Evolutionary conservation across 768 basidiomycete species (phyloP), one percentile per base, ranked within the genome.

Genomic region (Termitomyces sp.): DNA sequence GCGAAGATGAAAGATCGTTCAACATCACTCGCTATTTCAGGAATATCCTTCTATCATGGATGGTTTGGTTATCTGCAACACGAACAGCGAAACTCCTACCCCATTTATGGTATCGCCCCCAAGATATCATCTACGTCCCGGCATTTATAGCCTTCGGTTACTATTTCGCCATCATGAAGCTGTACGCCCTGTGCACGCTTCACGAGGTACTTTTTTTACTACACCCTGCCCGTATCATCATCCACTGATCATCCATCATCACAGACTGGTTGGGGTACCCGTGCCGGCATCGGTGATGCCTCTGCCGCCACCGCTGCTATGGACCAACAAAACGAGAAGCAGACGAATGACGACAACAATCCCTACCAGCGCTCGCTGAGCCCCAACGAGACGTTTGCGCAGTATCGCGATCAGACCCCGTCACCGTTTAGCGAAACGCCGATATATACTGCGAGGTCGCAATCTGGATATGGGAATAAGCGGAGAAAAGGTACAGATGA

Each of bases 191-290:
- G 44, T 87, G 85, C 69, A 96, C 93, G 53, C 79, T 95, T 56
- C 94, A 96, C 74, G 92, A 95, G 80, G 87, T 88, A 54, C 40
- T 42, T 22, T 49, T 26, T 18, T 4, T 33, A 12, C 18, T 10
- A 18, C 5, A 40, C 10, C 3, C 16, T n/a, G 18, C 8, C 9
- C 20, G 14, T 60, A 22, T 59, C 24, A 18, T 27, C 3, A 37
- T 37, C 4, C 1, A 27, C 14, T 40, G 20, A 32, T 7, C 16
- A 20, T 6, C 32, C 32, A 47, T 47, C 14, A 44, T 24, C 61
- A 6, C 58, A 91, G 87, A 95, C 92, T 68, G 93, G 89, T 42
- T 96, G 93, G 94, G 94, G 94, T 43, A 97, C 93, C n/a, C 88
- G 93, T 71, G 85, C 94, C 6, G 93, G 94, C 75, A 91, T 95